Evolutionary conservation across 306 rosid genomes (phyloP).

Genomic region (Morella rubra): DNA sequence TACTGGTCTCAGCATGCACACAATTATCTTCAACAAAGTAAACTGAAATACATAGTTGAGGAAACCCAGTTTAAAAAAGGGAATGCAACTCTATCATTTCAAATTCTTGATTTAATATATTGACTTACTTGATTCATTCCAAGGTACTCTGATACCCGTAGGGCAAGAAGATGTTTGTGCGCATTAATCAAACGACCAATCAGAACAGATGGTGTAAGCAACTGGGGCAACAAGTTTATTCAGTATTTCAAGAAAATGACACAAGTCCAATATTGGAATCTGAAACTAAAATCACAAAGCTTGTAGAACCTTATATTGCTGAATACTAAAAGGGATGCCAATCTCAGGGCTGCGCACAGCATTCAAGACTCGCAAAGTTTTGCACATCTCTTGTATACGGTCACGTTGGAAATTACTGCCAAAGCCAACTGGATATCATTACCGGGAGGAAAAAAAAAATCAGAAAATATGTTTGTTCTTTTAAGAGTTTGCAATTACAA

Average conservation of each 20-base stretch:
- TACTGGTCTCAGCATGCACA: background rate
- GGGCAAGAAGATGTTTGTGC: conserved; percentile 84
- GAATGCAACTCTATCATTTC: conserved; percentile 8
- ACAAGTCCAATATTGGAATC: conserved; percentile 29
- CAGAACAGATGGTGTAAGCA: conserved; percentile 89
- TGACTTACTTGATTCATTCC: conserved; percentile 85
- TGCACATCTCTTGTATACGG: conserved; percentile 95
- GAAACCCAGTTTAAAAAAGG: background rate
- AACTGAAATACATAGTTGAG: background rate
- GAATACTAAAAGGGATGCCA: conserved; percentile 92
- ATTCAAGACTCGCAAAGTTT: conserved; percentile 86
- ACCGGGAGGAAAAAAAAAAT: conserved; percentile 70
- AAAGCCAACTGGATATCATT: conserved; percentile 99
- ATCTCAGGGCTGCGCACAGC: conserved; percentile 80
- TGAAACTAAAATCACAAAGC: conserved; percentile 26
- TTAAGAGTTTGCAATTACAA: conserved; percentile 28
- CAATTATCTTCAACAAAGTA: background rate
- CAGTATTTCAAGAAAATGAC: conserved; percentile 35
- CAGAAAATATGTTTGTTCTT: conserved; percentile 49
- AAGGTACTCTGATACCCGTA: conserved; percentile 86
- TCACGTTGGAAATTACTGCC: conserved; percentile 99
- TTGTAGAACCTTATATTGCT: conserved; percentile 83
- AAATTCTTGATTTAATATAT: background rate
- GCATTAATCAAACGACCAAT: conserved; percentile 89
- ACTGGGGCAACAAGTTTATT: conserved; percentile 58